phyloP scores from a whole-genome alignment of 2,329 filamentous ascomycete species.

The Septoria linicola region DNA sequence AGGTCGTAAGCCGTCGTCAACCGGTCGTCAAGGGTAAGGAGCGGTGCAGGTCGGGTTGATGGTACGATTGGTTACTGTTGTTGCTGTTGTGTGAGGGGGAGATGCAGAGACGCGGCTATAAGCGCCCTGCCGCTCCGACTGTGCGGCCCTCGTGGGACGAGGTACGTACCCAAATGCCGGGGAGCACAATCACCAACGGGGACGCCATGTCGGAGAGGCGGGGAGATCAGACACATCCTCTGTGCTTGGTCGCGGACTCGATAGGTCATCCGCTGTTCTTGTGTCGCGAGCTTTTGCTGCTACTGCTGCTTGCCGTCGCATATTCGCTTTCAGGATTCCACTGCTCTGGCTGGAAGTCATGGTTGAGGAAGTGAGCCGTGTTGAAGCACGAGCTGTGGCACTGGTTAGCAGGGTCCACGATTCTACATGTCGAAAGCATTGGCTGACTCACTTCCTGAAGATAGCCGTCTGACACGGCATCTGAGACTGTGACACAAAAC shows the following conservation, averaged over 20 bases:
- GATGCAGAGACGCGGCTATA: conserved; percentile 20
- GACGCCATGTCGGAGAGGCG: conserved; percentile 17
- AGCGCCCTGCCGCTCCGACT: conserved; percentile 28
- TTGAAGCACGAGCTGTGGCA: conserved; percentile 50
- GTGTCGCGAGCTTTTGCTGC: conserved; percentile 33
- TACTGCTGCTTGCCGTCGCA: conserved; percentile 33
- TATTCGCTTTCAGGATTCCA: conserved; percentile 53
- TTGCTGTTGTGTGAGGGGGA: conserved; percentile 1
- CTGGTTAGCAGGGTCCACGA: conserved; percentile 22
- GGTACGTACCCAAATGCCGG: conserved; percentile 20
- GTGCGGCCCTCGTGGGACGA: conserved; percentile 24
- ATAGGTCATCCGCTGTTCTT: conserved; percentile 39
- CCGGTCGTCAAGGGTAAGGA: conserved; percentile 20
- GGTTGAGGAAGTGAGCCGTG: conserved; percentile 53
- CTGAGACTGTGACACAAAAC: conserved; percentile 42
- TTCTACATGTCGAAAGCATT: background rate
- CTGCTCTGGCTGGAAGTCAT: conserved; percentile 54
- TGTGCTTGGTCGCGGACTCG: conserved; percentile 45
- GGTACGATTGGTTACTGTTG: conserved; percentile 16
- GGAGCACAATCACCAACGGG: conserved; percentile 22
- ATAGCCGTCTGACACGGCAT: conserved; percentile 50
- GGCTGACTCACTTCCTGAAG: conserved; percentile 43
- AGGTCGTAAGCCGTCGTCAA: conserved; percentile 37
- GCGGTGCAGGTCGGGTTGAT: conserved; percentile 19
- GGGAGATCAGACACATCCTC: conserved; percentile 22